phyloP scores from a whole-genome alignment of 257 asterid species.

The Orobanche coerulescens region DNA sequence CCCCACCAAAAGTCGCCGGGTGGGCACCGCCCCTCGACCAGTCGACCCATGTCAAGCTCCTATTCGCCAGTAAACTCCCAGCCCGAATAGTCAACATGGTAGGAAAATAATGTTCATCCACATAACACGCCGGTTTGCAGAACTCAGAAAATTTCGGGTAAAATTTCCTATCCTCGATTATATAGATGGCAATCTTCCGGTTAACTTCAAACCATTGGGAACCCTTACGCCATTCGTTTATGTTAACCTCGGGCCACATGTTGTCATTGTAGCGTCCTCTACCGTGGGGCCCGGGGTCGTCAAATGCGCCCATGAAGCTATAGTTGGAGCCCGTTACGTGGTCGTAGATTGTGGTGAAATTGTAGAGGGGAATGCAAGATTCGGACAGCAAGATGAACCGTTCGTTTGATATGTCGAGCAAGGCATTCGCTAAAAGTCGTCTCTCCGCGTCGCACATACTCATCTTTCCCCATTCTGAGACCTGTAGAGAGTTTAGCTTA shows the following conservation, averaged over 20 bases:
- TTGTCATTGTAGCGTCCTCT: conserved; percentile 50
- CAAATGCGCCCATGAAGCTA: conserved; percentile 48
- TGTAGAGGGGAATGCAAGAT: conserved; percentile 53
- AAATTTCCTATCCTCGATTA: conserved; percentile 37
- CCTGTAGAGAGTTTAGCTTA: conserved; percentile 20
- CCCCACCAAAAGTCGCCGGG: conserved; percentile 50
- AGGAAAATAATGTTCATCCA: conserved; percentile 65
- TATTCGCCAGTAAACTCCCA: conserved; percentile 34
- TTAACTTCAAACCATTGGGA: conserved; percentile 62
- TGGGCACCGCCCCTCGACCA: conserved; percentile 79
- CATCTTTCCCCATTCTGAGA: conserved; percentile 68
- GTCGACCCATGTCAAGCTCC: conserved; percentile 56
- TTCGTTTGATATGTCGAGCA: conserved; percentile 51
- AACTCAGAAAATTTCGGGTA: conserved; percentile 49
- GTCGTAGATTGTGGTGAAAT: conserved; percentile 41
- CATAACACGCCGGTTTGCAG: conserved; percentile 54
- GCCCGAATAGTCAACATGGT: conserved; percentile 47
- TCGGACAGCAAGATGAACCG: conserved; percentile 51
- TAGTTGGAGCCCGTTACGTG: conserved; percentile 35
- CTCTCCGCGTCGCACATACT: conserved; percentile 62
- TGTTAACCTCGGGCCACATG: conserved; percentile 54
- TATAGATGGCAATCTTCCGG: conserved; percentile 40
- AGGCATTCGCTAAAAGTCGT: conserved; percentile 51
- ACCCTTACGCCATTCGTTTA: conserved; percentile 60
- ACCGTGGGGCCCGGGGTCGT: conserved; percentile 58